These are phyloP conservation scores for Novakomyces olei DNA, from an alignment of 805 yeast genomes.

Conservation along the genomic window DNA sequence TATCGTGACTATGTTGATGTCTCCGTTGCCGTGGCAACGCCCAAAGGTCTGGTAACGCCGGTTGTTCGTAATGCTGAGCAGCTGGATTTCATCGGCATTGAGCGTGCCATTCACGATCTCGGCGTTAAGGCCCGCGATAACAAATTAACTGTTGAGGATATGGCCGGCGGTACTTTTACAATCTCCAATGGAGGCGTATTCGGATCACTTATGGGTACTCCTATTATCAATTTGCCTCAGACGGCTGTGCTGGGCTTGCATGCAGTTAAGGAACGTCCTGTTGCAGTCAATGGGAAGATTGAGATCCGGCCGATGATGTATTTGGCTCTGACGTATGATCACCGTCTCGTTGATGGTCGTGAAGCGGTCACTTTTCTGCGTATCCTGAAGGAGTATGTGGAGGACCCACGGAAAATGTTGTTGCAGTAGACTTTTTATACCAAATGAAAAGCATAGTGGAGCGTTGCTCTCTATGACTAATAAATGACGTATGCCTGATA, in stretches of 20 bases:
- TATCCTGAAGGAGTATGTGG: conserved; percentile 88
- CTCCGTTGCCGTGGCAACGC: conserved; percentile 94
- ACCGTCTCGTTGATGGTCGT: conserved; percentile 93
- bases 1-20: conserved; percentile 92
- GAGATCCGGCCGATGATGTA: conserved; percentile 99
- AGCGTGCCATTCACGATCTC: conserved; percentile 56
- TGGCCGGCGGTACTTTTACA: conserved; percentile 98
- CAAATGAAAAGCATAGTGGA: conserved; percentile 11
- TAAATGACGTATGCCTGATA: no score
- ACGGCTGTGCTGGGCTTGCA: conserved; percentile 95
- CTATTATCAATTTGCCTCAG: conserved; percentile 95
- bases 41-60: conserved; percentile 97
- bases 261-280: conserved; percentile 94
- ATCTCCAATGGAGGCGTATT: conserved; percentile 98
- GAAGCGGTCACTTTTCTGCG: conserved; percentile 95
- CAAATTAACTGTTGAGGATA: conserved; percentile 87
- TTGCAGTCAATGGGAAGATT: conserved; percentile 84
- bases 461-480: no score
- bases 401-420: conserved; percentile 97
- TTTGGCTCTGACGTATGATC: conserved; percentile 93
- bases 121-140: conserved; percentile 93
- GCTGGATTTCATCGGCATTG: conserved; percentile 66
- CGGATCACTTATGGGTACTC: conserved; percentile 94
- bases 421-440: conserved; percentile 15
- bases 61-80: conserved; percentile 94